These are phyloP conservation scores for Kazachstania sp. DNA, from an alignment of 1,139 yeast species.

Conservation along the genomic window DNA sequence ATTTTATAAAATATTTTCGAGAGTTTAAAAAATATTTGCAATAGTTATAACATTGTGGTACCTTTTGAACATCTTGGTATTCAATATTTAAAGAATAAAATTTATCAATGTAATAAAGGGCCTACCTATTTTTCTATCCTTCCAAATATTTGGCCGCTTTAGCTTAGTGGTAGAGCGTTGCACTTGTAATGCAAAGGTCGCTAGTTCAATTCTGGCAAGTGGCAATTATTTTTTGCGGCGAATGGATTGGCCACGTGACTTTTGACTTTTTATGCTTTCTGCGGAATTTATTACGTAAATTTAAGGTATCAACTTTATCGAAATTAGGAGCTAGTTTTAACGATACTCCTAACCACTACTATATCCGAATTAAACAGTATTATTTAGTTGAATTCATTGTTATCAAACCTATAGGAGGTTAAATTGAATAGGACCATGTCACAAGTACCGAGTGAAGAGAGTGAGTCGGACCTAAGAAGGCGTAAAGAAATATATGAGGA, in stretches of 20 bases:
- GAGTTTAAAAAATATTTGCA: too few species aligned
- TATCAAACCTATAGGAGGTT: too few species aligned
- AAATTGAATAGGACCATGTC: not conserved
- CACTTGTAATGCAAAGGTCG: slow-evolving; percentile 95
- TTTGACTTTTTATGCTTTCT: not conserved
- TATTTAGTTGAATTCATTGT: too few species aligned
- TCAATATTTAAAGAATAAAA: too few species aligned
- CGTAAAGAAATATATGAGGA: slow-evolving; percentile 15
- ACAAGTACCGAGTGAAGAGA: not conserved
- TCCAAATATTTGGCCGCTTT: slow-evolving; percentile 44
- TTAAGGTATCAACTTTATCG: too few species aligned
- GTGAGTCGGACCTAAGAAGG: not conserved
- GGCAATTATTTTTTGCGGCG: slow-evolving; percentile 40
- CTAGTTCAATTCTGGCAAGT: slow-evolving; percentile 90
- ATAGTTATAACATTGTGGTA: too few species aligned
- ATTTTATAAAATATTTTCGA: too few species aligned
- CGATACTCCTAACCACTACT: too few species aligned
- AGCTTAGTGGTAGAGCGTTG: slow-evolving; percentile 95
- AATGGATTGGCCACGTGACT: not conserved
- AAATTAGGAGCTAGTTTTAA: too few species aligned
- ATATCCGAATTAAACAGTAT: too few species aligned
- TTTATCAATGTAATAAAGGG: not conserved
- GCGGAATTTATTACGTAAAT: too few species aligned
- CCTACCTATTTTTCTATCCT: not conserved
- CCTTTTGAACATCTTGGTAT: too few species aligned